These are phyloP conservation scores for Pseudisothecium myosuroides DNA, from an alignment of 225 moss, liverwort and hornwort species.

Conservation along the genomic window DNA sequence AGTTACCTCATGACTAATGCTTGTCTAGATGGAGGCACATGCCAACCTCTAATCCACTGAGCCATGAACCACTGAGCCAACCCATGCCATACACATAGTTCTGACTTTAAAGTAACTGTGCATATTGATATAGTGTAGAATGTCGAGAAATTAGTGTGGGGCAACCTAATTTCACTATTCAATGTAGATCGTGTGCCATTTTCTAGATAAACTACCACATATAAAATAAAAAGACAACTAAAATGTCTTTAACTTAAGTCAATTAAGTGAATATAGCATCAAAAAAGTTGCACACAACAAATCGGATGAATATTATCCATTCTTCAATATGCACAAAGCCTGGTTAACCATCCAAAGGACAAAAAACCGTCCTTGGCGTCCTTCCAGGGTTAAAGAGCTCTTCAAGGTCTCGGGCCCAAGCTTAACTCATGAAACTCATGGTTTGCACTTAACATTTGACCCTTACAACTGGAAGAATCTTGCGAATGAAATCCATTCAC, in stretches of 20 bases:
- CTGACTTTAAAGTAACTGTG: no score
- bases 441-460: background rate
- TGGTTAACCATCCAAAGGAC: background rate
- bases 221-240: background rate
- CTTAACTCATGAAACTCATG: background rate
- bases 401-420: background rate
- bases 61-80: no score
- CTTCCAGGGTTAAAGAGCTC: background rate
- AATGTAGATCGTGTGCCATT: background rate
- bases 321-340: background rate
- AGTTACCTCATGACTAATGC: no score
- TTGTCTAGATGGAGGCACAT: no score
- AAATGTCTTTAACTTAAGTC: background rate
- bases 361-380: background rate
- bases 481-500: background rate
- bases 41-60: no score
- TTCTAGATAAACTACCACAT: background rate
- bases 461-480: background rate
- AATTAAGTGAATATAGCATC: background rate
- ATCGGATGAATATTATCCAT: background rate
- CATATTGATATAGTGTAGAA: no score
- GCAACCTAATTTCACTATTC: no score
- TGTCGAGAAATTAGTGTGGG: no score
- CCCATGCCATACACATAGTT: no score
- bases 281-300: background rate